Base-by-base conservation (phyloP, 257 asterid genomes). In the Cruciata laevipes region DNA sequence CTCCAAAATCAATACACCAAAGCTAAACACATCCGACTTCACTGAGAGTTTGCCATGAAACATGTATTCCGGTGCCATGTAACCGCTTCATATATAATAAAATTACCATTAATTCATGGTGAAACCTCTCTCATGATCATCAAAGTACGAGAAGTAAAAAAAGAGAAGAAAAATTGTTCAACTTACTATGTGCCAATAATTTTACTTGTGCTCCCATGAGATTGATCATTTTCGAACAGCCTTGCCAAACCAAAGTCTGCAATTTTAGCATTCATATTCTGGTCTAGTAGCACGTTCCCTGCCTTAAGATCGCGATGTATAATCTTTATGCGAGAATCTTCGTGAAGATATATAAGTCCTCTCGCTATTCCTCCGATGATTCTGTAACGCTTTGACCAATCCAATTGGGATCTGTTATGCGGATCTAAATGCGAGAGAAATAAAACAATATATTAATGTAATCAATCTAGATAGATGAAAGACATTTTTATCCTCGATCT, bases 211-310 rank as follows among this genome's bases (percentile, higher is more conserved):
- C 40, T 59, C 24, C 35, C 70, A 69, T 58, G 69, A 14, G 74
- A 67, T 65, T 77, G 69, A 24, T 65, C 75, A 7, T 35, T 14
- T 2, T 44, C 64, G 31, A 77, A 73, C 16, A 77, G 51, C n/a
- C 73, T 69, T 2, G 80, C 81, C 72, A 65, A 33, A 21, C 75
- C 77, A 65, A 77, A 77, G 31, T 77, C 75, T 21, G 81, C 60
- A 33, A 77, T 73, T 37, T 77, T 77, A 5, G 78, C 69, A 6
- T 77, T 73, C 77, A 77, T 63, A 14, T 74, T 47, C 16, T 47
- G 20, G 21, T 73, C 82, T 8, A 77, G 70, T 2, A 77, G 61
- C 25, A 77, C 64, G 24, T 70, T 77, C 7, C 80, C 63, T 5
- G 71, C 77, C 62, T 76, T 76, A 37, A 76, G 74, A 58, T 76